Percentiles rank a stretch among this genome's conserved stretches.
These are phyloP conservation scores for Suhomyces vadensis DNA, from an alignment of 805 yeast species.

Conservation along the genomic window DNA sequence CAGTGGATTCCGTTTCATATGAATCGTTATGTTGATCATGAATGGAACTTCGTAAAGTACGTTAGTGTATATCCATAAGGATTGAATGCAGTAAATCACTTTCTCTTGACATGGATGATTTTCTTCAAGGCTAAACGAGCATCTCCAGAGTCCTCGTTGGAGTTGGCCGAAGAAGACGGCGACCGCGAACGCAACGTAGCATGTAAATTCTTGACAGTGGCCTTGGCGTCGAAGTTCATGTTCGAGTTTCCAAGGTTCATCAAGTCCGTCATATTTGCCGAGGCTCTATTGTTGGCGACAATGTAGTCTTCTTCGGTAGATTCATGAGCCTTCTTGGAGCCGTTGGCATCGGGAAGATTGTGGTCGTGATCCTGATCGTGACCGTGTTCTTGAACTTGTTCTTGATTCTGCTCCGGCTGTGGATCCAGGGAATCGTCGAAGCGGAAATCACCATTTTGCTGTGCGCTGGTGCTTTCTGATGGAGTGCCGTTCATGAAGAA, in stretches of 20 bases:
- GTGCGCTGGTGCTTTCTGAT: not conserved
- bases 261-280: constrained; percentile 19
- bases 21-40: constrained; percentile 8
- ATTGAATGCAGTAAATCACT: constrained; percentile 1
- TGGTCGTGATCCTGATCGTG: constrained; percentile 7
- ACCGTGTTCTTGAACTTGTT: constrained; percentile 1
- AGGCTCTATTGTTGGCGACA: constrained; percentile 1
- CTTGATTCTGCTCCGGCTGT: constrained; percentile 3
- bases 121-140: constrained; percentile 40
- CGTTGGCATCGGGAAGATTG: constrained; percentile 3
- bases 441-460: constrained; percentile 3
- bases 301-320: not conserved
- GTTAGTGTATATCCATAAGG: not conserved
- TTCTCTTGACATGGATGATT: constrained; percentile 34
- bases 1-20: constrained; percentile 4
- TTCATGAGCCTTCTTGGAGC: not conserved
- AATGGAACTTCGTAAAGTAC: not conserved
- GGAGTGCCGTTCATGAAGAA: constrained; percentile 21
- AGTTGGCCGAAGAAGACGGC: constrained; percentile 1
- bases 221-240: not conserved
- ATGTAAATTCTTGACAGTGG: not conserved
- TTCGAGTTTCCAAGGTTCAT: constrained; percentile 14
- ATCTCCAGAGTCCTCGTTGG: constrained; percentile 33
- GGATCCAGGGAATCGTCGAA: not conserved
- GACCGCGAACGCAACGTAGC: not conserved